A percentile compares a stretch with the other conserved stretches of the same genome.
Conservation (phyloP, 768 basidiomycete genomes). For the Megacollybia marginata region DNA sequence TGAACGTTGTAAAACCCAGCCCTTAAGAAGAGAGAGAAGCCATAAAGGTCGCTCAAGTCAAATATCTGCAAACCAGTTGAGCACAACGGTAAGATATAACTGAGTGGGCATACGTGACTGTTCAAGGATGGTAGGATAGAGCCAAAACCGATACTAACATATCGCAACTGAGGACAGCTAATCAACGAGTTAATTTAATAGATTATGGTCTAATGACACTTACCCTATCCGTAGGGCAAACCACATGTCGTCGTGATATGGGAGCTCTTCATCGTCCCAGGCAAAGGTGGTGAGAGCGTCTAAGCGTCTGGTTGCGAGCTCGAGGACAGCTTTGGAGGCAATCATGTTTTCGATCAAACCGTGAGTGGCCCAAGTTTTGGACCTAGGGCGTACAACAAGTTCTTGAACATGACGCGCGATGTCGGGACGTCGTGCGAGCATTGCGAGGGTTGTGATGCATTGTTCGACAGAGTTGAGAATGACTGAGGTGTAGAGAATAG, state of each 20-base stretch:
- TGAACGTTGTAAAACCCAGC: constrained; percentile 58
- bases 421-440: constrained; percentile 47
- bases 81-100: neutral
- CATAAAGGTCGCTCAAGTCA: constrained; percentile 54
- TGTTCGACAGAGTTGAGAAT: constrained; percentile 47
- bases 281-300: constrained; percentile 62
- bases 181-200: constrained; percentile 2
- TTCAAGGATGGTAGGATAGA: constrained; percentile 45
- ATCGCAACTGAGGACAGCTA: constrained; percentile 62
- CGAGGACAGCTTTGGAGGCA: constrained; percentile 45
- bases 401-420: constrained; percentile 64
- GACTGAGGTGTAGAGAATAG: constrained; percentile 55
- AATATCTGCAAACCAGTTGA: constrained; percentile 41
- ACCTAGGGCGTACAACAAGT: constrained; percentile 40
- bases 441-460: constrained; percentile 54
- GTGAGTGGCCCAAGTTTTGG: constrained; percentile 2
- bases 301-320: constrained; percentile 40
- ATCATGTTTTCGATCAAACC: constrained; percentile 23
- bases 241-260: constrained; percentile 72
- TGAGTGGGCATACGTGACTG: constrained; percentile 48
- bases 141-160: constrained; percentile 57
- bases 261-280: constrained; percentile 68
- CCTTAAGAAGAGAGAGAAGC: constrained; percentile 57
- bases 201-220: constrained; percentile 10
- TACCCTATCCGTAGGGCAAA: constrained; percentile 63